A percentile compares a stretch with the other conserved stretches of the same genome.
Evolutionary conservation across 108 stramenopile species (phyloP).

Genomic region (Nitzschia palea): DNA sequence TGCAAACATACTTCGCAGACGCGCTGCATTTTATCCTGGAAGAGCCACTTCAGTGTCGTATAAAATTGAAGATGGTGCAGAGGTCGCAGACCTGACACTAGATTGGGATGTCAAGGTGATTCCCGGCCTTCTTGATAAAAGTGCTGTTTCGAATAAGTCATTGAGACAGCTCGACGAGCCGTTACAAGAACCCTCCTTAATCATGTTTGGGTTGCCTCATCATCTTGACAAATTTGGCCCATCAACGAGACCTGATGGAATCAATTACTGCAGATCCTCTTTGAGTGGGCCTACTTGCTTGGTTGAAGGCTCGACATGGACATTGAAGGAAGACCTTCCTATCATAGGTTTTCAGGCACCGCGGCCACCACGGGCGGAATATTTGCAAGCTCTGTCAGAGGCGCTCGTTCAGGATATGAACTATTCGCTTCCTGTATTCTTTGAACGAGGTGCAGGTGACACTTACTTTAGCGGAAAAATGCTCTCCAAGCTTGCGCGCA

Average conservation of each 20-base stretch:
- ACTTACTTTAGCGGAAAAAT: slow-evolving; percentile 96
- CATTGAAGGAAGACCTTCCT: slow-evolving; percentile 41
- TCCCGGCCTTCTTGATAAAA: slow-evolving; percentile 26
- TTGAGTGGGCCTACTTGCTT: slow-evolving; percentile 47
- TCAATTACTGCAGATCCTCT: slow-evolving; percentile 34
- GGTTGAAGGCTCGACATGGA: slow-evolving; percentile 38
- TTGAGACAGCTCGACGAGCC: slow-evolving; percentile 15
- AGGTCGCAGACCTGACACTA: slow-evolving; percentile 30
- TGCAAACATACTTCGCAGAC: slow-evolving; percentile 49
- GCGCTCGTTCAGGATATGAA: slow-evolving; percentile 54
- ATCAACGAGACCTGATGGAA: not conserved
- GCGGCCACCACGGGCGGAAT: slow-evolving; percentile 49
- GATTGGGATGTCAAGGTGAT: slow-evolving; percentile 68
- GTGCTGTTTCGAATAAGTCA: slow-evolving; percentile 36
- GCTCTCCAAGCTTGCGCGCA: slow-evolving; percentile 89
- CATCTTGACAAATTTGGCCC: slow-evolving; percentile 43
- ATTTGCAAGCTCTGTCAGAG: slow-evolving; percentile 44
- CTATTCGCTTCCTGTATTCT: slow-evolving; percentile 72
- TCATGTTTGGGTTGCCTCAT: slow-evolving; percentile 78
- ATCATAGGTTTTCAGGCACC: slow-evolving; percentile 53
- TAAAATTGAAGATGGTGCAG: slow-evolving; percentile 21
- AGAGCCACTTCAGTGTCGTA: slow-evolving; percentile 42
- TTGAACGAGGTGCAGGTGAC: slow-evolving; percentile 87
- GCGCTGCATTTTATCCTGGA: slow-evolving; percentile 76
- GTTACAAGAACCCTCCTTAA: slow-evolving; percentile 33